Percentiles rank a stretch among this genome's conserved stretches.
These are phyloP conservation scores for grape (Vitis vinifera) DNA, from an alignment of 164 flowering plant genomes.

Conservation along the genomic window DNA sequence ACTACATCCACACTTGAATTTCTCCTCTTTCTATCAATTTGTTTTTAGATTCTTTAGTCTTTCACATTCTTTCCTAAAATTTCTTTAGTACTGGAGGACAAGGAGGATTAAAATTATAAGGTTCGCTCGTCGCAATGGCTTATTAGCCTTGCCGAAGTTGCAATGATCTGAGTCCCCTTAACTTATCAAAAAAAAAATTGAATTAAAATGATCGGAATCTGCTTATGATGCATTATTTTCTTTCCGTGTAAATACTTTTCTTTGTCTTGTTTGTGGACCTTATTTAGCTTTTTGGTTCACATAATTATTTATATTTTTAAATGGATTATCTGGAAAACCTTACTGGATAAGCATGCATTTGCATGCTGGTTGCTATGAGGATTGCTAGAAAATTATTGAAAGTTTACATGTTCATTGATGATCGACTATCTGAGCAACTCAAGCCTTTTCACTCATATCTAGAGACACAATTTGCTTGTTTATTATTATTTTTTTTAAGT, in stretches of 20 bases:
- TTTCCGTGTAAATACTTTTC: not conserved
- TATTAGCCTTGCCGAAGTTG: not conserved
- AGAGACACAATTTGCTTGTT: not conserved
- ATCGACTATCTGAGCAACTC: slow-evolving; percentile 11
- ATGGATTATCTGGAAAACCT: not conserved
- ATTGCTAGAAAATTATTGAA: slow-evolving; percentile 2
- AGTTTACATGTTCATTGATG: not conserved
- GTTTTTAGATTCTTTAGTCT: not conserved
- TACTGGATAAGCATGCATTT: not conserved
- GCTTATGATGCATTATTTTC: not conserved
- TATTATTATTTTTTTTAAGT: no score
- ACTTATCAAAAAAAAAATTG: no score
- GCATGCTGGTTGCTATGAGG: slow-evolving; percentile 17
- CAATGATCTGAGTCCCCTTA: not conserved
- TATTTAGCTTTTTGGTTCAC: not conserved
- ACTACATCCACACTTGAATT: no score
- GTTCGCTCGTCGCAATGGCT: slow-evolving; percentile 6
- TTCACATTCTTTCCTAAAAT: not conserved
- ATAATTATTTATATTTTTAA: not conserved
- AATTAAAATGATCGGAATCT: no score
- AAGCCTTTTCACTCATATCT: not conserved
- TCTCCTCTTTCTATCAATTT: not conserved
- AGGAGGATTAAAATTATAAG: not conserved
- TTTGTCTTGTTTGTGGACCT: not conserved
- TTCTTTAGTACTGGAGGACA: not conserved